Evolutionary conservation across 1,139 yeast species (phyloP).

Genomic region (Chernovozyma aurita): DNA sequence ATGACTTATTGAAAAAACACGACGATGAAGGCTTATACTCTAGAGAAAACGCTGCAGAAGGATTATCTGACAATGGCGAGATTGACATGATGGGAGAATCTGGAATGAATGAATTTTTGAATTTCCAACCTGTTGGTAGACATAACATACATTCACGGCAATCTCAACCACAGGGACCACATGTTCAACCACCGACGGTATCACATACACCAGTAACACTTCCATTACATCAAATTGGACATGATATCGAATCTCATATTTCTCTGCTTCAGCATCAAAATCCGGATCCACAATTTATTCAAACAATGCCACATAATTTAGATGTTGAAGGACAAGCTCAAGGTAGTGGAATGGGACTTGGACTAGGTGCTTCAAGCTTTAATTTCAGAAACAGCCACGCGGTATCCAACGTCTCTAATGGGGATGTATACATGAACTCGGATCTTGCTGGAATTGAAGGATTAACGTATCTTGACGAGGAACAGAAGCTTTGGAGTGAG

Average conservation of each 20-base stretch:
- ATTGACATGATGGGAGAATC: background rate
- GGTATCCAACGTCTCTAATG: slow-evolving; percentile 11
- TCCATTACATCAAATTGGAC: background rate
- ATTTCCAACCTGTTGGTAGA: background rate
- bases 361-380: background rate
- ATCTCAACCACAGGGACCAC: background rate
- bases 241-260: background rate
- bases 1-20: slow-evolving; percentile 51
- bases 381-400: background rate
- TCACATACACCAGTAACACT: background rate
- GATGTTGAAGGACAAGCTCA: background rate
- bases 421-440: slow-evolving; percentile 30
- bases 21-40: slow-evolving; percentile 36
- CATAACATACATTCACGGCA: background rate
- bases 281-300: background rate
- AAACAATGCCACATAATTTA: background rate
- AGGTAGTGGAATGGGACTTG: background rate
- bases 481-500: slow-evolving; percentile 69
- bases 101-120: background rate
- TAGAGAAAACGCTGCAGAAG: background rate
- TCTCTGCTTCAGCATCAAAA: background rate
- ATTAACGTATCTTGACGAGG: slow-evolving; percentile 42
- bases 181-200: background rate
- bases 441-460: slow-evolving; percentile 44
- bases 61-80: background rate